A percentile compares a stretch with the other conserved stretches of the same genome.
phyloP scores from a whole-genome alignment of 495 filamentous ascomycete species.

The Penicillium egyptiacum region DNA sequence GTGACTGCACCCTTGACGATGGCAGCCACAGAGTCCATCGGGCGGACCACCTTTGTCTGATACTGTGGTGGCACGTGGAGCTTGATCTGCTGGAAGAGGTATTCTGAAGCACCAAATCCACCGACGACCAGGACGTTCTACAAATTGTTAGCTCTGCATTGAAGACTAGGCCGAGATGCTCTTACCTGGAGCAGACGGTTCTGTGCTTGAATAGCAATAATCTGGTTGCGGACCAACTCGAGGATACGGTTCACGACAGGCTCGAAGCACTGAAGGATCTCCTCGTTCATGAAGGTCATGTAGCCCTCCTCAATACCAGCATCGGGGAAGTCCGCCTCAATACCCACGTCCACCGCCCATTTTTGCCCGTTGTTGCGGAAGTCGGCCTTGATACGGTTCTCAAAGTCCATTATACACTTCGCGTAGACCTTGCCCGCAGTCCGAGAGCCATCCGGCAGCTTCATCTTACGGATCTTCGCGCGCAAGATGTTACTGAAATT shows the following conservation, averaged over 20 bases:
- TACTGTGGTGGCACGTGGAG: slow-evolving; percentile 77
- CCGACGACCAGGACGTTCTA: slow-evolving; percentile 76
- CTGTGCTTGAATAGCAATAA: slow-evolving; percentile 78
- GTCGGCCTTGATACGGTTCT: slow-evolving; percentile 80
- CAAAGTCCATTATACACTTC: slow-evolving; percentile 84
- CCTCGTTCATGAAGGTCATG: slow-evolving; percentile 82
- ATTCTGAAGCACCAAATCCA: slow-evolving; percentile 79
- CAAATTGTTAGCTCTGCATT: slow-evolving; percentile 22
- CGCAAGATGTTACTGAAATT: slow-evolving; percentile 80
- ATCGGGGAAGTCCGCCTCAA: slow-evolving; percentile 77
- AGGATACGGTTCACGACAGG: slow-evolving; percentile 77
- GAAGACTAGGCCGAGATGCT: neutral
- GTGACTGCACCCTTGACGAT: slow-evolving; percentile 82
- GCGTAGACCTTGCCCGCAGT: slow-evolving; percentile 77
- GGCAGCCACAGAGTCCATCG: slow-evolving; percentile 79
- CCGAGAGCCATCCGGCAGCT: slow-evolving; percentile 73
- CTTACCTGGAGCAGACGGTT: slow-evolving; percentile 69
- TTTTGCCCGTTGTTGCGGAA: slow-evolving; percentile 82
- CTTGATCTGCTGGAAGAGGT: slow-evolving; percentile 81
- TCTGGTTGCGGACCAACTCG: slow-evolving; percentile 76
- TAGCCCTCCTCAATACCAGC: slow-evolving; percentile 78
- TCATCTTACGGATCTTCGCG: slow-evolving; percentile 82
- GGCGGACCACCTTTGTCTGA: slow-evolving; percentile 77
- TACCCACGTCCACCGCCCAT: slow-evolving; percentile 80
- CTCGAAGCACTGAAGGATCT: slow-evolving; percentile 79